phyloP scores from a whole-genome alignment of 768 basidiomycete species.

The Cystofilobasidium ferigula region DNA sequence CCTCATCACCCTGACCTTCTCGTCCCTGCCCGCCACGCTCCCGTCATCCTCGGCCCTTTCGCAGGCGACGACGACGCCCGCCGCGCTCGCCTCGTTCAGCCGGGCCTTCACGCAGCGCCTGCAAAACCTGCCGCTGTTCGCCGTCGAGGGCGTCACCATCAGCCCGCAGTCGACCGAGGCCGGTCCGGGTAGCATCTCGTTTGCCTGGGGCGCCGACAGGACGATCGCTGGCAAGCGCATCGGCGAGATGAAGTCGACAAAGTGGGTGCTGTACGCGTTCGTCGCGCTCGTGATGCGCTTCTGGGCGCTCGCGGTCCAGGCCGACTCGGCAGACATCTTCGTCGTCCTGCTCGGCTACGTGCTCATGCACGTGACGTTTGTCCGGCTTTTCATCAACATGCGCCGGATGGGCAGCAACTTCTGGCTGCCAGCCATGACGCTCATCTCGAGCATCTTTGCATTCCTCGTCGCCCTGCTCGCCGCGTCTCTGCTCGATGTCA shows the following conservation, averaged over 20 bases:
- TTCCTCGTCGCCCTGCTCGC: constrained; percentile 73
- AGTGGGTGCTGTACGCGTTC: constrained; percentile 81
- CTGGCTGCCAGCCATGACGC: constrained; percentile 55
- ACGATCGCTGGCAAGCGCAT: constrained; percentile 43
- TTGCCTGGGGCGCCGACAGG: constrained; percentile 38
- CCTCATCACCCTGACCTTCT: constrained; percentile 36
- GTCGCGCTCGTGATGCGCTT: constrained; percentile 65
- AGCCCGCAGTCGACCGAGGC: constrained; percentile 12
- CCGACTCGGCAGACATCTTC: constrained; percentile 89
- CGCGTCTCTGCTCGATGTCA: constrained; percentile 64
- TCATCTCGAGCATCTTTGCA: constrained; percentile 68
- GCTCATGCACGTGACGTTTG: constrained; percentile 91
- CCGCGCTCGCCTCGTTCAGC: constrained; percentile 48
- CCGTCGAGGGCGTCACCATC: constrained; percentile 19
- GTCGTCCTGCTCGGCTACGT: constrained; percentile 87
- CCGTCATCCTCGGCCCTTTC: constrained; percentile 26
- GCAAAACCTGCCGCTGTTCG: constrained; percentile 15
- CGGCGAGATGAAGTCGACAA: constrained; percentile 62
- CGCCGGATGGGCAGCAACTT: constrained; percentile 68
- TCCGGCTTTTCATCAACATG: constrained; percentile 77
- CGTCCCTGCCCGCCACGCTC: constrained; percentile 48
- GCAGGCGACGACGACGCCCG: constrained; percentile 36
- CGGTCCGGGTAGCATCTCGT: not conserved
- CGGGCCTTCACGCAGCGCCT: constrained; percentile 35
- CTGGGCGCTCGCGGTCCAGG: constrained; percentile 81